Conservation (phyloP, 73 alveolate genomes). For the Paramecium tetraurelia region DNA sequence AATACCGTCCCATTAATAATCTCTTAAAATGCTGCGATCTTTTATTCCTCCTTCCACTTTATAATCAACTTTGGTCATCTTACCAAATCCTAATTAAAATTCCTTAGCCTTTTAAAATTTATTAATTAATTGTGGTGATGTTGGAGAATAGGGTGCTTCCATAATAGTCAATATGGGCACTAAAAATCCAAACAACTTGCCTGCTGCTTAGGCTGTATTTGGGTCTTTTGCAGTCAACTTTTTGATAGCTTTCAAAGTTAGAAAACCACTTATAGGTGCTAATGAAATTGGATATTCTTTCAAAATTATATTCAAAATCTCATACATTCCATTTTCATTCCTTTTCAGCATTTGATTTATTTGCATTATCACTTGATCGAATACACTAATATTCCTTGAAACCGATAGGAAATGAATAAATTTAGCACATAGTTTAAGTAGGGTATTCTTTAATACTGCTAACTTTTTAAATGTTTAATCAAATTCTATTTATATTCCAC, state of each 20-base stretch:
- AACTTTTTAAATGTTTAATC: background rate
- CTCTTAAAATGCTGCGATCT: constrained; percentile 70
- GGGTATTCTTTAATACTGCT: background rate
- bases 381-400: background rate
- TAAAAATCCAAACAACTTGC: constrained; percentile 1
- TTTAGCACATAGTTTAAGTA: background rate
- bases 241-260: constrained; percentile 2
- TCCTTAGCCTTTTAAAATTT: constrained; percentile 27
- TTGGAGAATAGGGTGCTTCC: background rate
- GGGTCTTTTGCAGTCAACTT: background rate
- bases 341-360: background rate
- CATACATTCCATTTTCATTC: background rate
- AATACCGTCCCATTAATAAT: constrained; percentile 94
- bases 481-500: background rate
- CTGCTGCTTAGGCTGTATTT: background rate
- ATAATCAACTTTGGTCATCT: constrained; percentile 37
- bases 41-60: background rate
- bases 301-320: background rate
- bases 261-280: background rate
- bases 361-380: background rate
- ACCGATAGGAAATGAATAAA: background rate
- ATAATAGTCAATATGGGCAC: background rate
- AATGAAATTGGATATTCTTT: constrained; percentile 1
- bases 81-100: constrained; percentile 40
- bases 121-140: background rate